Base-by-base conservation (phyloP, 176 grass and related monocot genomes). In the Oryza rufipogon region DNA sequence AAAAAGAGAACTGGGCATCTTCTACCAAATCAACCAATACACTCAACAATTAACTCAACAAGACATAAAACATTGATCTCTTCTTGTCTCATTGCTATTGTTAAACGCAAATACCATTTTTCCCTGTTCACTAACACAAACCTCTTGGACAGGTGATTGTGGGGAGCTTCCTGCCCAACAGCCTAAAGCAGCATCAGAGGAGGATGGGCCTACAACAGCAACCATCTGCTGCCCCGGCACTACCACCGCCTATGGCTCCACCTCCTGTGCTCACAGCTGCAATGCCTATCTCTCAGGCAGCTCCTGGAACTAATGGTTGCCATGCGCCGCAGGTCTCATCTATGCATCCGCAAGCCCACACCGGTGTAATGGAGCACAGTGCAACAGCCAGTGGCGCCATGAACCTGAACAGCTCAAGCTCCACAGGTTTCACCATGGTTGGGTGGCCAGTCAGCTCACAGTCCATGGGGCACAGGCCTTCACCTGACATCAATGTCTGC, bases 121-220 rank as follows among this genome's bases (percentile, higher is more conserved):
- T 51, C 28, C 41, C 56, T 9, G 0, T 16, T 11, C 4, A 42
- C 13, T 85, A 52, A 64, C 68, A 75, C 41, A 39, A 41, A 89
- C 64, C 52, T 12, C 13, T 47, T 81, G 54, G n/a, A 23, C 82
- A 98, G 96, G 93, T 95, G 66, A 86, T 98, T 33, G 96, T 94
- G 0, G 93, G 96, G 39, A 98, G 96, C 72, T 98, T 98, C 84
- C 83, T 95, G 39, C 89, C 96, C 13, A 95, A 98, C 87, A 92
- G 89, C 33, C 38, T 92, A 72, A 98, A 93, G 81, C 91, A 94
- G 85, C 93, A 94, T 64, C 94, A 98, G 85, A 93, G 89, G 74
- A 93, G 93, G 74, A 78, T 81, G 67, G 86, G 3, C 82, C 23
- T 82, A 71, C 85, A 86, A 9, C 46, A 68, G 0, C 75, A 71